Percentiles rank a stretch among this genome's conserved stretches.
phyloP scores from a whole-genome alignment of 306 rosid species.

The Sindora glabra region DNA sequence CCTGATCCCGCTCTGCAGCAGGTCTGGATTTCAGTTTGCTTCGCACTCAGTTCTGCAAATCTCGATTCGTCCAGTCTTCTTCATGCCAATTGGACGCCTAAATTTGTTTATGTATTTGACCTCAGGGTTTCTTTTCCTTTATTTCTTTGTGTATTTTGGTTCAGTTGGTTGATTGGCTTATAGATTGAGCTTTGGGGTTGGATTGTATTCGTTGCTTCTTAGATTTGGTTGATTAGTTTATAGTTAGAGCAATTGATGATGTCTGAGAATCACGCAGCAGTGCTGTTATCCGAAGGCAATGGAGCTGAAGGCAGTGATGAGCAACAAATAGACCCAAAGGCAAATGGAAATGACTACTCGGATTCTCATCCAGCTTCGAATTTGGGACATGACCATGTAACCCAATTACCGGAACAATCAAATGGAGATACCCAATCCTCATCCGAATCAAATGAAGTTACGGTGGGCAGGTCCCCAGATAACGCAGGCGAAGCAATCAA shows the following conservation, averaged over 20 bases:
- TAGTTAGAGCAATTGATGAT: slow-evolving; percentile 32
- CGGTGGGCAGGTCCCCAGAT: not conserved
- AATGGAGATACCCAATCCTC: slow-evolving; percentile 7
- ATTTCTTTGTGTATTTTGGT: slow-evolving; percentile 11
- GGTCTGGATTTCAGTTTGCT: too few species aligned
- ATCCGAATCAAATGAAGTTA: slow-evolving; percentile 13
- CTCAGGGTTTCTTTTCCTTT: not conserved
- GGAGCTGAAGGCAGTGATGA: slow-evolving; percentile 6
- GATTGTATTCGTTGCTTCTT: not conserved
- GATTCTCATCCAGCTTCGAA: slow-evolving; percentile 2
- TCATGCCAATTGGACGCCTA: not conserved
- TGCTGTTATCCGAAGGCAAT: slow-evolving; percentile 11
- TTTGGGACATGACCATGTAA: slow-evolving; percentile 8
- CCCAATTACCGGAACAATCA: not conserved
- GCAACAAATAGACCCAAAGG: not conserved
- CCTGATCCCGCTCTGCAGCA: too few species aligned
- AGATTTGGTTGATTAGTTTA: not conserved
- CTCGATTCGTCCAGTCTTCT: not conserved
- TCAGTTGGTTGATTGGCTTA: not conserved
- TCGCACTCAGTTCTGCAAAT: too few species aligned
- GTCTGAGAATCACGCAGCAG: slow-evolving; percentile 47
- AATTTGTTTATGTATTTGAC: not conserved
- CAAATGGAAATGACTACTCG: not conserved
- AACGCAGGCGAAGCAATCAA: not conserved
- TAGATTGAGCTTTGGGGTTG: not conserved